A percentile compares a stretch with the other conserved stretches of the same genome.
These are phyloP conservation scores for Bipolaris sorokiniana DNA, from an alignment of 2,329 filamentous ascomycete species.

Conservation along the genomic window DNA sequence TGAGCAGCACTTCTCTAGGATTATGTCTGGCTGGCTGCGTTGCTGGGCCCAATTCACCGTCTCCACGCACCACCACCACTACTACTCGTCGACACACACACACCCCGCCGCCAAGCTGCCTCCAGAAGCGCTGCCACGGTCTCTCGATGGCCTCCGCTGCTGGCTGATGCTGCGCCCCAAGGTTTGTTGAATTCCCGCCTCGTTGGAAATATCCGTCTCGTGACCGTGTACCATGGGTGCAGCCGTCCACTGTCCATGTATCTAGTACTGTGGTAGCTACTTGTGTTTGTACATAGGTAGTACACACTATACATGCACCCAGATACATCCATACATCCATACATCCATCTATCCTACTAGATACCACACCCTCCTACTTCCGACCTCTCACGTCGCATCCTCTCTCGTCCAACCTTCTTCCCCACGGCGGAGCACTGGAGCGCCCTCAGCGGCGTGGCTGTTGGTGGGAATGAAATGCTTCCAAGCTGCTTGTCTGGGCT, in stretches of 20 bases:
- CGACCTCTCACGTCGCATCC: neutral
- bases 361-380: too few species aligned
- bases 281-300: too few species aligned
- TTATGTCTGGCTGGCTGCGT: neutral
- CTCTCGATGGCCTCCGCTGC: constrained; percentile 29
- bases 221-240: constrained; percentile 11
- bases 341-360: too few species aligned
- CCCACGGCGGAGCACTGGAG: constrained; percentile 6
- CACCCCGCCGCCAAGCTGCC: constrained; percentile 6
- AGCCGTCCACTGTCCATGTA: constrained; percentile 3
- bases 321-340: too few species aligned
- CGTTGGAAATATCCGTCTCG: neutral
- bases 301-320: too few species aligned
- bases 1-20: constrained; percentile 1
- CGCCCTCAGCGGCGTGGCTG: constrained; percentile 2
- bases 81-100: neutral
- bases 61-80: neutral
- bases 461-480: constrained; percentile 19
- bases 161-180: constrained; percentile 12
- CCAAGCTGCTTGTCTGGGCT: neutral
- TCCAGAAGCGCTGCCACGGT: constrained; percentile 15
- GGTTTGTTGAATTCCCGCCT: constrained; percentile 11
- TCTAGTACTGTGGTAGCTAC: too few species aligned
- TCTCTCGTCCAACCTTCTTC: neutral
- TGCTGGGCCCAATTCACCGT: neutral